A percentile compares a stretch with the other conserved stretches of the same genome.
These are phyloP conservation scores for Coffea eugenioides DNA, from an alignment of 257 asterid genomes.

Conservation along the genomic window DNA sequence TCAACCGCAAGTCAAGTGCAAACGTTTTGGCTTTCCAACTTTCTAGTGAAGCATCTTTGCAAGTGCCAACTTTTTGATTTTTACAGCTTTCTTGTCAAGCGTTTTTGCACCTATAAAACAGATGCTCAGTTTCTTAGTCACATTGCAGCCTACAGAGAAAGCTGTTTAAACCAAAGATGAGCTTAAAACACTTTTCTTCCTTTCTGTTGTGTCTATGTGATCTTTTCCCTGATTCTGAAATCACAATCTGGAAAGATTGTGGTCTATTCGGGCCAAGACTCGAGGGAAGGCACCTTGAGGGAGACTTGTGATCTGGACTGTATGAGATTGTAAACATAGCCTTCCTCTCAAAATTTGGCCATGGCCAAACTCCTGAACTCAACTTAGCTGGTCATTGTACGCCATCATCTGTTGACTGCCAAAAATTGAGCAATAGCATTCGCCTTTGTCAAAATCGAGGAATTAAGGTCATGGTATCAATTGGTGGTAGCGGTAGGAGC, in stretches of 20 bases:
- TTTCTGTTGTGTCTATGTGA: background rate
- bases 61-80: too few relatives aligned
- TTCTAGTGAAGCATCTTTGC: too few relatives aligned
- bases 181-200: background rate
- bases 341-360: conserved; percentile 13
- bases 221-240: background rate
- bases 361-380: conserved; percentile 18
- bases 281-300: background rate
- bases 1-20: too few relatives aligned
- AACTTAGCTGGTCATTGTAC: conserved; percentile 16
- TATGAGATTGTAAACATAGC: conserved; percentile 15
- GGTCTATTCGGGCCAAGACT: conserved; percentile 18
- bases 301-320: conserved; percentile 1
- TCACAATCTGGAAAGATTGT: conserved; percentile 8
- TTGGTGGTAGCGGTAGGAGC: background rate
- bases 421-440: conserved; percentile 7
- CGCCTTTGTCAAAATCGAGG: conserved; percentile 7
- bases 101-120: too few relatives aligned
- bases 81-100: too few relatives aligned
- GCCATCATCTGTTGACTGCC: conserved; percentile 1
- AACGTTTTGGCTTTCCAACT: too few relatives aligned
- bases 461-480: conserved; percentile 9
- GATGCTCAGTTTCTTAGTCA: too few relatives aligned
- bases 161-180: background rate
- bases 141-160: background rate